Evolutionary conservation across 805 yeast species (phyloP), one percentile per base, ranked within the genome.

Genomic region (Nakazawaea sp.): DNA sequence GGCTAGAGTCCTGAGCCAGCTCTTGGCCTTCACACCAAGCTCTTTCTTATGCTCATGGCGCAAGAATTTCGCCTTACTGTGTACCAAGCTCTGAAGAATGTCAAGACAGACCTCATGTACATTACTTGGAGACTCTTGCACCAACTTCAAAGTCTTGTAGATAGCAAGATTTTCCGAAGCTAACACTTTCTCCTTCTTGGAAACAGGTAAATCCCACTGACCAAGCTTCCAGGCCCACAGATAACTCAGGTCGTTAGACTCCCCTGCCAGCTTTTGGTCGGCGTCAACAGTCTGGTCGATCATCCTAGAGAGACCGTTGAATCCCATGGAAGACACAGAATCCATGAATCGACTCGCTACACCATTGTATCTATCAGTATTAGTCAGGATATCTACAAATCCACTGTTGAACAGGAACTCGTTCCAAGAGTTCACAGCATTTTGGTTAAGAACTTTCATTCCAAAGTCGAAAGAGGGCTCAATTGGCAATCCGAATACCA

Each of bases 221-320:
- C 70, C 72, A 28, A 89, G 56, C 49, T 82, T 82, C 87, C 96
- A 81, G 1, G 78, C 72, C 75, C 87, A 78, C 41, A 72, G 76
- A 51, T 69, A 82, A 21, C 24, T 21, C 10, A 10, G 10, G 10
- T 10, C 10, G 24, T 21, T 10, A 10, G 10, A 8, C 10, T 7
- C 10, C 10, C 10, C 10, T 21, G 24, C 10, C 10, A 21, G 7
- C 24, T 7, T 21, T 10, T 10, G 10, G 24, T 10, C 10, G 7
- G 7, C 10, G 10, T 7, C 7, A 10, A 21, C 24, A 21, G 24
- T 7, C 12, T 18, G 24, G 13, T 30, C 32, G 16, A 18, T 7
- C 8, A 30, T 44, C 24, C 62, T 64, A 0, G 89, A 69, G 1
- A 80, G 46, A 0, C 88, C 85, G 42, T 62, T 58, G 40, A 79